Conservation (phyloP, 2,329 filamentous ascomycete species). For the Delphinella strobiligena region DNA sequence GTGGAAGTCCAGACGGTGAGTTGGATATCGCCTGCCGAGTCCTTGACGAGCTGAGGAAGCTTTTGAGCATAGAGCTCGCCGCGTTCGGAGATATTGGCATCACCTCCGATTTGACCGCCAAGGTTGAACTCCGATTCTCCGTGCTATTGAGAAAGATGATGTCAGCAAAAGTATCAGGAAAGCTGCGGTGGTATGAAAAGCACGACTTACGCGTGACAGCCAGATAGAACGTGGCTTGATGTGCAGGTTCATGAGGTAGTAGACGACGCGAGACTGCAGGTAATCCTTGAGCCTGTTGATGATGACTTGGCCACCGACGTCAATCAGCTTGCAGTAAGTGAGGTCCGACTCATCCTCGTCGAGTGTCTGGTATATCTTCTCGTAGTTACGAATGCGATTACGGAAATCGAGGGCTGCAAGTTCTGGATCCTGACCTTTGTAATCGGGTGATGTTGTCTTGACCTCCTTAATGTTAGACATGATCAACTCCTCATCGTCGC, state of each 20-base stretch:
- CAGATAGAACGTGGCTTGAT: conserved; percentile 95
- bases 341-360: conserved; percentile 77
- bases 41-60: conserved; percentile 69
- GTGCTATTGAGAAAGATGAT: conserved; percentile 35
- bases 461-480: conserved; percentile 98
- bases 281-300: conserved; percentile 98
- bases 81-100: conserved; percentile 73
- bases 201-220: conserved; percentile 63
- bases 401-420: conserved; percentile 82
- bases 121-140: conserved; percentile 92
- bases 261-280: conserved; percentile 87
- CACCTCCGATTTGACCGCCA: conserved; percentile 81
- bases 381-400: conserved; percentile 90
- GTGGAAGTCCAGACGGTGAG: conserved; percentile 68
- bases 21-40: conserved; percentile 69
- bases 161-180: too few relatives aligned
- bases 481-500: conserved; percentile 89
- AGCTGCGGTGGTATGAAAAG: conserved; percentile 30
- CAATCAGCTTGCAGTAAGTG: conserved; percentile 95
- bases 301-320: conserved; percentile 89
- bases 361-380: conserved; percentile 91
- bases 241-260: conserved; percentile 97
- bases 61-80: conserved; percentile 79
- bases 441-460: conserved; percentile 93
- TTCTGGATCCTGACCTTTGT: conserved; percentile 87